Percentiles rank a stretch among this genome's conserved stretches.
Evolutionary conservation across 1,284 basidiomycete genomes (phyloP).

Genomic region (Boletus semigastroideus): DNA sequence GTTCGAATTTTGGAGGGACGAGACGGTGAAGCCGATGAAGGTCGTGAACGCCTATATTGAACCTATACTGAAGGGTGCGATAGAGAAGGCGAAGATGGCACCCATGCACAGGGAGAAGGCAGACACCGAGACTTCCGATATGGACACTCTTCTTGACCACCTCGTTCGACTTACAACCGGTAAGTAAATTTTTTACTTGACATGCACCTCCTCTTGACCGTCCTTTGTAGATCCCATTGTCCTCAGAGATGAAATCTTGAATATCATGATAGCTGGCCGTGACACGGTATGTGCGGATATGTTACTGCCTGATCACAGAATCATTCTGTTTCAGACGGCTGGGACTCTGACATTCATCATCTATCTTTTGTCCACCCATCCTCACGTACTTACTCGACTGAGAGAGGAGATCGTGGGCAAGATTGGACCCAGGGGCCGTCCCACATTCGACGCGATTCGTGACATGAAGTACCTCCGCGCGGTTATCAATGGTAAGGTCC

Average conservation of each 20-base stretch:
- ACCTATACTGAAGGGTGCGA: slow-evolving; percentile 48
- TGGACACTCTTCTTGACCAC: slow-evolving; percentile 27
- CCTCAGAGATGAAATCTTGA: slow-evolving; percentile 46
- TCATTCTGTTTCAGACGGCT: slow-evolving; percentile 37
- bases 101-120: slow-evolving; percentile 13
- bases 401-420: slow-evolving; percentile 46
- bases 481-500: slow-evolving; percentile 44
- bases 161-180: slow-evolving; percentile 24
- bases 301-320: background rate
- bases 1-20: slow-evolving; percentile 46
- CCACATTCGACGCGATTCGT: slow-evolving; percentile 45
- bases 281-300: slow-evolving; percentile 40
- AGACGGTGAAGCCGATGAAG: slow-evolving; percentile 44
- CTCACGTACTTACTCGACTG: slow-evolving; percentile 41
- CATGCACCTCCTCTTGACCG: background rate
- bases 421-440: slow-evolving; percentile 40
- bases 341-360: slow-evolving; percentile 46
- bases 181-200: background rate
- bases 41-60: slow-evolving; percentile 50
- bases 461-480: slow-evolving; percentile 53
- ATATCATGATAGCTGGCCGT: slow-evolving; percentile 46
- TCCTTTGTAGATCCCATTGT: slow-evolving; percentile 31
- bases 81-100: slow-evolving; percentile 36
- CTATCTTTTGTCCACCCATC: slow-evolving; percentile 53
- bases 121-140: slow-evolving; percentile 5